A percentile compares a stretch with the other conserved stretches of the same genome.
phyloP scores from a whole-genome alignment of 75 land plant species.

The Picea sitchensis region DNA sequence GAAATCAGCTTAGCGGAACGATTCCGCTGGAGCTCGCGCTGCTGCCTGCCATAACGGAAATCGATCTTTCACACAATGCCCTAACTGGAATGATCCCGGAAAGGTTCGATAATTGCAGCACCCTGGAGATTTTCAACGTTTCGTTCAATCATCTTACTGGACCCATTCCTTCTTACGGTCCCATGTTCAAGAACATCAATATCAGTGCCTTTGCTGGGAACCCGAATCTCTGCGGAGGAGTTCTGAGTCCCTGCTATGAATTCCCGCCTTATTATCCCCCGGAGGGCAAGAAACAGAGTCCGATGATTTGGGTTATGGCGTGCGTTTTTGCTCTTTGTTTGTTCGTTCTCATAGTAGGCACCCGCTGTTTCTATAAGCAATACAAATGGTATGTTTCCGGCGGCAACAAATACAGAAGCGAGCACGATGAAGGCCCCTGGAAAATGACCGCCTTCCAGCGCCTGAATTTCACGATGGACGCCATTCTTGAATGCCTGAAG shows the following conservation, averaged over 20 bases:
- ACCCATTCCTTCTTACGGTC: slow-evolving; percentile 46
- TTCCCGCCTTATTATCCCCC: not conserved
- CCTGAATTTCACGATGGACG: slow-evolving; percentile 68
- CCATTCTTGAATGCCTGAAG: slow-evolving; percentile 63
- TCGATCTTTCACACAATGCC: slow-evolving; percentile 58
- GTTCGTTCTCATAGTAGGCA: slow-evolving; percentile 39
- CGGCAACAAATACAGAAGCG: slow-evolving; percentile 15
- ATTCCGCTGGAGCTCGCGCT: slow-evolving; percentile 72
- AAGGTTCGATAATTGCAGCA: slow-evolving; percentile 50
- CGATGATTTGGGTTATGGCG: slow-evolving; percentile 64
- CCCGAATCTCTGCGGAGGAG: slow-evolving; percentile 70
- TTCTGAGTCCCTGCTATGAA: slow-evolving; percentile 29
- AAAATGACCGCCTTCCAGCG: slow-evolving; percentile 72
- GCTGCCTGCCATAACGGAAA: slow-evolving; percentile 53
- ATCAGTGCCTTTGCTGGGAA: slow-evolving; percentile 62
- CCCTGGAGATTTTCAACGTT: slow-evolving; percentile 70
- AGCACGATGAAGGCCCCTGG: slow-evolving; percentile 36
- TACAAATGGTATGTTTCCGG: slow-evolving; percentile 20
- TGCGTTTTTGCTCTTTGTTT: slow-evolving; percentile 47
- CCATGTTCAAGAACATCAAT: slow-evolving; percentile 25
- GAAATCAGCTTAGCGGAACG: slow-evolving; percentile 57
- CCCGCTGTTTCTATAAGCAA: slow-evolving; percentile 31
- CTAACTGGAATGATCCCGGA: slow-evolving; percentile 65
- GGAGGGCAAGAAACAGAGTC: slow-evolving; percentile 23
- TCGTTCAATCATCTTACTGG: slow-evolving; percentile 66